phyloP scores from a whole-genome alignment of 2,329 filamentous ascomycete species.

The Botryotinia calthae region DNA sequence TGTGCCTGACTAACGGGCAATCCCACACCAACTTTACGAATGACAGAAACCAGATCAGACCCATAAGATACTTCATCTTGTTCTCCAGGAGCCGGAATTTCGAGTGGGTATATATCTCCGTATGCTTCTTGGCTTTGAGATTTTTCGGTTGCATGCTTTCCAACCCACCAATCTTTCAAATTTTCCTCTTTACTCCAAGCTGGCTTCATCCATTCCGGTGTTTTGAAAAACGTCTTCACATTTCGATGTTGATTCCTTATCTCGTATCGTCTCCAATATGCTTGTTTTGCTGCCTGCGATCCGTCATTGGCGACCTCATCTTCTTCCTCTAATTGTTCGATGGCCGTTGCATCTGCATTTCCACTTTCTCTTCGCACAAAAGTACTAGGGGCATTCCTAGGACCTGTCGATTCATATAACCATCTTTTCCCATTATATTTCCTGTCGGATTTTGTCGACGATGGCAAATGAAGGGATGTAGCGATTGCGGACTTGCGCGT shows the following conservation, averaged over 20 bases:
- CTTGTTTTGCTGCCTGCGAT: neutral
- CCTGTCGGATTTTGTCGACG: neutral
- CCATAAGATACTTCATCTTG: neutral
- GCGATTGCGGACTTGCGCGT: constrained; percentile 6
- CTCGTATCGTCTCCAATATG: constrained; percentile 9
- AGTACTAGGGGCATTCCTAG: neutral
- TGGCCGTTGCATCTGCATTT: neutral
- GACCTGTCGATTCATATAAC: neutral
- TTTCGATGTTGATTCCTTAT: neutral
- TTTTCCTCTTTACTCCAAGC: constrained; percentile 8
- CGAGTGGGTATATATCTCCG: constrained; percentile 13
- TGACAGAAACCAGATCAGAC: constrained; percentile 9
- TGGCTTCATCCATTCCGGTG: constrained; percentile 8
- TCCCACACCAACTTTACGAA: constrained; percentile 12
- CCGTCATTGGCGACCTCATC: neutral
- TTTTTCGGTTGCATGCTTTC: constrained; percentile 8
- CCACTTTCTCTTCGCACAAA: neutral
- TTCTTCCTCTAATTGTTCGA: neutral
- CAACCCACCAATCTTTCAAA: neutral
- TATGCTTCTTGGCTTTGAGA: constrained; percentile 15
- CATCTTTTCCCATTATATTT: constrained; percentile 4
- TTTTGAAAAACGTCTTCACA: constrained; percentile 1
- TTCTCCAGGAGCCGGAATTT: neutral
- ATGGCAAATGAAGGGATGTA: neutral
- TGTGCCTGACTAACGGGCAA: neutral